phyloP scores from a whole-genome alignment of 176 grass and related monocot genomes.

The Leersia perrieri region DNA sequence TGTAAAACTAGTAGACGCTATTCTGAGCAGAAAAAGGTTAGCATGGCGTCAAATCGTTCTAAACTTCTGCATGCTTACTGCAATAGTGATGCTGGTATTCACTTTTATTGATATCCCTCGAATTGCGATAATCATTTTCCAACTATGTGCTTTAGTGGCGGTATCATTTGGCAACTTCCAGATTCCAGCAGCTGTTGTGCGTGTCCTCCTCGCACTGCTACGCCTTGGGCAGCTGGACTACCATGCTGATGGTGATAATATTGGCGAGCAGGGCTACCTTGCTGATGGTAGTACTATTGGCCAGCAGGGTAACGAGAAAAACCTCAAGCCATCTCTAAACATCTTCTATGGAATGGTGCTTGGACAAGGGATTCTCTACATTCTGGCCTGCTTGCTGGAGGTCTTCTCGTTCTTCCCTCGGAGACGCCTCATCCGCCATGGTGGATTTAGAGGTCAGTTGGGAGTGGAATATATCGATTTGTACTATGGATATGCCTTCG shows the following conservation, averaged over 20 bases:
- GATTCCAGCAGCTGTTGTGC: background rate
- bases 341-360: background rate
- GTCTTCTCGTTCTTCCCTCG: background rate
- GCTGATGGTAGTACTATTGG: too few species aligned
- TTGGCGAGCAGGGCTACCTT: too few species aligned
- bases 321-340: background rate
- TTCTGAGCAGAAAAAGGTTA: background rate
- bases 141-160: background rate
- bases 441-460: background rate
- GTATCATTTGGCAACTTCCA: conserved; percentile 1
- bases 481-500: background rate
- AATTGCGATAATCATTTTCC: background rate
- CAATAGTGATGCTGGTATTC: background rate
- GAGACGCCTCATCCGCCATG: background rate
- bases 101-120: background rate
- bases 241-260: background rate
- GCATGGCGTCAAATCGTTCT: background rate
- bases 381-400: background rate
- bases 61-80: background rate
- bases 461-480: background rate
- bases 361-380: background rate
- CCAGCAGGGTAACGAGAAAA: background rate
- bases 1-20: background rate
- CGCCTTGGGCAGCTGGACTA: too few species aligned
- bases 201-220: background rate